A percentile compares a stretch with the other conserved stretches of the same genome.
These are phyloP conservation scores for Aspergillus luchuensis DNA, from an alignment of 2,329 filamentous ascomycete species.

Conservation along the genomic window DNA sequence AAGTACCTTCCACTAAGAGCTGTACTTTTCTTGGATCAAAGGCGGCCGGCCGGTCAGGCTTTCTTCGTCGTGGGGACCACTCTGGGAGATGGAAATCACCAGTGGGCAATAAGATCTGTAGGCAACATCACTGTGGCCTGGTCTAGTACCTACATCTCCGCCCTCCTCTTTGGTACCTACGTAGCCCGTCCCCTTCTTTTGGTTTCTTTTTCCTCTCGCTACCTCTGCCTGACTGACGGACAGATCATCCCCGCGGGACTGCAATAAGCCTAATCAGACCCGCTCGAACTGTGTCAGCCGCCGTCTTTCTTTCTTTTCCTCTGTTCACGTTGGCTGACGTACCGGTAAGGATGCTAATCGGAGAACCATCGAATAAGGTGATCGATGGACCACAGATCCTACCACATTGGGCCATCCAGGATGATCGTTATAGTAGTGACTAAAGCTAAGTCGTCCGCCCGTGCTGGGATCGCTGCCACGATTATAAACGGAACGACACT, in stretches of 20 bases:
- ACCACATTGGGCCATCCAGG: background rate
- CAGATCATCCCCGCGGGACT: background rate
- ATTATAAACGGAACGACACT: background rate
- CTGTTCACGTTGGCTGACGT: background rate
- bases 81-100: background rate
- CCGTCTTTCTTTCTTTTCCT: background rate
- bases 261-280: background rate
- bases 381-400: conserved; percentile 2
- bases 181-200: background rate
- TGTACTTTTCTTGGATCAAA: background rate
- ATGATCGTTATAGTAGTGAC: background rate
- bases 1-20: background rate
- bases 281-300: conserved; percentile 4
- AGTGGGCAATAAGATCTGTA: background rate
- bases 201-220: background rate
- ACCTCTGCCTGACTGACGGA: background rate
- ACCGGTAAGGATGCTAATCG: conserved; percentile 2
- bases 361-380: conserved; percentile 3
- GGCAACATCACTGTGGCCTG: background rate
- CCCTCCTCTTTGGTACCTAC: background rate
- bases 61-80: background rate
- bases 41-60: background rate
- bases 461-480: background rate
- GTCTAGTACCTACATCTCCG: background rate
- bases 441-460: background rate